Evolutionary conservation across 345 rosid genomes (phyloP), one percentile per base, ranked within the genome.

Genomic region (Dipteronia sinensis): DNA sequence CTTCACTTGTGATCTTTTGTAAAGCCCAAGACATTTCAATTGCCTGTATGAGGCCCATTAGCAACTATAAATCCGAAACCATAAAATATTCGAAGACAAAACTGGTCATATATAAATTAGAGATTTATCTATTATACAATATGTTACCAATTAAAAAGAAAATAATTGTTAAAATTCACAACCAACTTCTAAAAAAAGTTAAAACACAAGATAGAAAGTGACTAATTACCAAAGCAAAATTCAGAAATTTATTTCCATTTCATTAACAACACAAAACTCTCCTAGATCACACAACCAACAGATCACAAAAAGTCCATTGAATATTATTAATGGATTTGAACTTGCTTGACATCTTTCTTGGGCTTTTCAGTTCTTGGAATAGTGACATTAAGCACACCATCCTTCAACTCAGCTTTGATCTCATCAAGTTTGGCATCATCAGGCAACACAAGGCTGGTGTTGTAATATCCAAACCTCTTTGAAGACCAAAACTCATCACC

Each of bases 391-490:
- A 93, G 90, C 73, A 93, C 89, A 5, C 97, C 98, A 73, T 94
- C 87, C 78, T 84, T 94, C 82, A 91, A 78, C 85, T 91, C 97
- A 0, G 98, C 98, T 67, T 88, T 90, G 25, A 94, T 86, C 0
- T 87, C 94, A 75, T 93, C 98, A 27, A 65, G 78, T 78, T 87
- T 91, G 13, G 91, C 98, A 80, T 94, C 98, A 16, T 89, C 90
- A 44, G 98, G 98, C 75, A 95, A 79, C 55, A 88, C 67, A 10
- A 93, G 75, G 85, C 90, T 90, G 34, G 93, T 89, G 81, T 90
- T 85, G 63, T 88, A 88, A 71, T 85, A 89, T 7, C 93, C 92
- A 67, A 85, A 91, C 34, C 89, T 84, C n/a, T n/a, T n/a, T n/a
- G n/a, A n/a, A n/a, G n/a, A n/a, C 17, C 88, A 87, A 7, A 61